Evolutionary conservation across 768 basidiomycete genomes (phyloP).

Genomic region (Sistotremastrum niveocremeum): DNA sequence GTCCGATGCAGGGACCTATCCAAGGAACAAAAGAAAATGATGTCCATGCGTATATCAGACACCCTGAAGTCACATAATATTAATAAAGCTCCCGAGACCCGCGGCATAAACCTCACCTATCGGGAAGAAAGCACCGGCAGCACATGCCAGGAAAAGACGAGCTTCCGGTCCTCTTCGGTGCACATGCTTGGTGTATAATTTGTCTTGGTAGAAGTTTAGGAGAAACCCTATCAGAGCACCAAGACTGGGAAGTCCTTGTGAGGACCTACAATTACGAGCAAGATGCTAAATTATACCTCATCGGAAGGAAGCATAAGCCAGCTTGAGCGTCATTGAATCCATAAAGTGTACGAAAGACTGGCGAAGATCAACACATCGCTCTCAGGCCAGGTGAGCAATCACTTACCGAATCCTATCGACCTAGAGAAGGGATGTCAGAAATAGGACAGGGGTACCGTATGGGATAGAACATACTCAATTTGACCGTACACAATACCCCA

Average conservation of each 20-base stretch:
- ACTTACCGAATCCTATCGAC: slow-evolving; percentile 8
- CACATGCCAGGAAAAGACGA: slow-evolving; percentile 42
- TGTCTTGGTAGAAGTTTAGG: slow-evolving; percentile 8
- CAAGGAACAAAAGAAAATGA: slow-evolving; percentile 14
- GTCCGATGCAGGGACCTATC: slow-evolving; percentile 21
- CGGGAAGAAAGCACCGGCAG: slow-evolving; percentile 40
- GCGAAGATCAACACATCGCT: neutral
- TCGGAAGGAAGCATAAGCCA: slow-evolving; percentile 19
- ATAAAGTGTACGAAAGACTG: slow-evolving; percentile 18
- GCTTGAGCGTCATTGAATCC: slow-evolving; percentile 17
- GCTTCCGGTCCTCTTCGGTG: slow-evolving; percentile 35
- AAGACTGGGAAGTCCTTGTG: slow-evolving; percentile 12
- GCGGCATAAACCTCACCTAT: slow-evolving; percentile 13
- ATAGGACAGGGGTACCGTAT: neutral
- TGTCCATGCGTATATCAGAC: slow-evolving; percentile 17
- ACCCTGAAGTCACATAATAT: neutral
- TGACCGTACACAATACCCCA: slow-evolving; percentile 26
- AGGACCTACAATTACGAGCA: slow-evolving; percentile 10
- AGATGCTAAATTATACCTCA: slow-evolving; percentile 17
- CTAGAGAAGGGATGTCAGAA: neutral
- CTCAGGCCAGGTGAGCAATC: too few relatives aligned
- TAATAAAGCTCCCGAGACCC: slow-evolving; percentile 14
- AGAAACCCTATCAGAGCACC: slow-evolving; percentile 8
- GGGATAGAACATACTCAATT: slow-evolving; percentile 9
- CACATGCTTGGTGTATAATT: slow-evolving; percentile 13